Evolutionary conservation across 2,329 filamentous ascomycete genomes (phyloP), one percentile per base, ranked within the genome.

Genomic region (Epichloe gansuensis): DNA sequence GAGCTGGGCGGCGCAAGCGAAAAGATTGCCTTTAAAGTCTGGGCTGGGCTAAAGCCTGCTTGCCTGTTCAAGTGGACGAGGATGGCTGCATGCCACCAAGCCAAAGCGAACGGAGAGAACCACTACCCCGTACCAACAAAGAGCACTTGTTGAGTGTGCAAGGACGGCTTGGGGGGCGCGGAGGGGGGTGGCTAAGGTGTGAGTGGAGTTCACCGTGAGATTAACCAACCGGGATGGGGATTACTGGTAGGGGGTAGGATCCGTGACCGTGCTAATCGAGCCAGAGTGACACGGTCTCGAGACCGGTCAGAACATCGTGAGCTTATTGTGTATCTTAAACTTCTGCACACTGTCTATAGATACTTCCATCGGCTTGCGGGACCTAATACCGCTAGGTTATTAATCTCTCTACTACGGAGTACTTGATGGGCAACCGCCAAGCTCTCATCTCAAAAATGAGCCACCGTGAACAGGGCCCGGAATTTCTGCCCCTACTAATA

Each of bases 1-100:
- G 66, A 65, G 64, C 64, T 64, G 66, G 67, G 68, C 68, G 68
- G 66, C 66, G 66, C 71, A 75, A 75, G 72, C 73, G 73, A 76
- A 64, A 75, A 75, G 72, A 74, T 70, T 70, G 67, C 67, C 67
- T 67, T 65, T 65, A 65, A 69, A 55, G 35, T 46, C 42, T 47
- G 38, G 42, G 41, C 52, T 51, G 52, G 52, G 49, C 39, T 42
- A 47, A 40, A 44, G 52, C 48, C 49, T 53, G 44, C 39, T 51
- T 34, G 46, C 38, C 44, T 45, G 66, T 27, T 34, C 43, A 17
- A 40, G 60, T 64, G 61, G 44, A 34, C 44, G 59, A 60, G 62
- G 61, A 57, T 59, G 55, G 56, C 53, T 53, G 56, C 57, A 58
- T 59, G 21, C 34, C 34, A 50, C 47, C 39, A 49, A 38, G 41